Evolutionary conservation across 257 asterid genomes (phyloP).

Genomic region (Solanum etuberosum): DNA sequence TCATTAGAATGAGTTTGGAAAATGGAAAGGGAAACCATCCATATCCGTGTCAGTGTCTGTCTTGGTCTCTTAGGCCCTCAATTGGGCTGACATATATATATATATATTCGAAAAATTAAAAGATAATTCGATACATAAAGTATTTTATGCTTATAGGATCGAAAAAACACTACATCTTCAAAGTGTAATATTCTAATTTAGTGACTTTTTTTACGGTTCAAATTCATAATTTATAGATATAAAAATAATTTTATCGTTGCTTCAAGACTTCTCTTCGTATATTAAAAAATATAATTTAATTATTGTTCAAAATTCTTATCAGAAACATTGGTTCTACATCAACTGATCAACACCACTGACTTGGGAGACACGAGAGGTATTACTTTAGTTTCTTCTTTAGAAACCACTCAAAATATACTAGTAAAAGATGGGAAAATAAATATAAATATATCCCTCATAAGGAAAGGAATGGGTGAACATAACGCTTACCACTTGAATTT

Average conservation of each 20-base stretch:
- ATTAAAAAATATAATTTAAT: not conserved
- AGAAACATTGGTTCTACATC: not conserved
- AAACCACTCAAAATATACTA: not conserved
- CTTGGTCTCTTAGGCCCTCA: not conserved
- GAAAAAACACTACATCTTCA: not conserved
- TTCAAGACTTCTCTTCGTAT: rapidly evolving
- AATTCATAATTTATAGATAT: not conserved
- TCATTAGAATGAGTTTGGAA: not conserved
- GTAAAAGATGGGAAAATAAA: not conserved
- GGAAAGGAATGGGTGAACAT: not conserved
- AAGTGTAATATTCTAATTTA: not conserved
- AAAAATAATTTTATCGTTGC: not conserved
- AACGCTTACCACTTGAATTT: not conserved
- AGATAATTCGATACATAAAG: rapidly evolving
- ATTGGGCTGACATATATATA: not conserved
- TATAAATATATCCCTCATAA: not conserved
- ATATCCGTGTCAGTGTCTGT: slow-evolving; percentile 31
- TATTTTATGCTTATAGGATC: not conserved
- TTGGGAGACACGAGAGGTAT: not conserved
- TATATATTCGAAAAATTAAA: not conserved
- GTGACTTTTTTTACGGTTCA: rapidly evolving
- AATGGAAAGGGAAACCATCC: slow-evolving; percentile 11
- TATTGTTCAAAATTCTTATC: not conserved
- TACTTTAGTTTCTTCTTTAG: not conserved
- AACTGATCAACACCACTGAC: not conserved